A percentile compares a stretch with the other conserved stretches of the same genome.
phyloP scores from a whole-genome alignment of 2,329 filamentous ascomycete species.

The Colletotrichum gigasporum region DNA sequence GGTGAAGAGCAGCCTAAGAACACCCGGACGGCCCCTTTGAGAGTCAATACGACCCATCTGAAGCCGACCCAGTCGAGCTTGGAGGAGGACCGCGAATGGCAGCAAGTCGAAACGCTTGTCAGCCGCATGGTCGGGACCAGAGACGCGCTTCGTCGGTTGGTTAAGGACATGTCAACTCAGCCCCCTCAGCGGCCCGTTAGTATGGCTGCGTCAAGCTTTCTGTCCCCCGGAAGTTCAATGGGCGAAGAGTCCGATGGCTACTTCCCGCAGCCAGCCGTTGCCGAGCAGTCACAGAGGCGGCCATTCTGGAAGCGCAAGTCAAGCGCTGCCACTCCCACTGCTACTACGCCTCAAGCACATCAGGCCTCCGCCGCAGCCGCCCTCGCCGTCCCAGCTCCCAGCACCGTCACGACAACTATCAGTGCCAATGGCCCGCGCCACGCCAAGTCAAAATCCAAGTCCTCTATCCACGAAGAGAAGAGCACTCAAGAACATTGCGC shows the following conservation, averaged over 20 bases:
- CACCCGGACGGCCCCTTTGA: constrained; percentile 37
- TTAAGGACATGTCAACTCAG: constrained; percentile 85
- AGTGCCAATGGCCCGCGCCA: constrained; percentile 43
- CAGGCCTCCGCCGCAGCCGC: constrained; percentile 50
- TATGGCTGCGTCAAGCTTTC: constrained; percentile 45
- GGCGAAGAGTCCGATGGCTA: constrained; percentile 64
- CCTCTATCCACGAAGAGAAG: constrained; percentile 62
- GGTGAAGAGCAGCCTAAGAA: constrained; percentile 21
- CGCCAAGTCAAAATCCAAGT: constrained; percentile 47
- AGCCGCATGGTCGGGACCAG: constrained; percentile 87
- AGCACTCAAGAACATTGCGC: constrained; percentile 85
- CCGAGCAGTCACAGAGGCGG: constrained; percentile 62
- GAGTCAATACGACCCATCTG: constrained; percentile 38
- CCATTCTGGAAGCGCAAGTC: constrained; percentile 95
- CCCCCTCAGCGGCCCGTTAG: constrained; percentile 62
- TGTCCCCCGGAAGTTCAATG: constrained; percentile 44
- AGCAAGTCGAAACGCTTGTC: constrained; percentile 84
- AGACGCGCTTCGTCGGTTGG: constrained; percentile 86
- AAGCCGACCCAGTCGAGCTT: constrained; percentile 44
- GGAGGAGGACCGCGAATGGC: constrained; percentile 85
- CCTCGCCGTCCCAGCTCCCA: constrained; percentile 53
- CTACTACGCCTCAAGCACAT: constrained; percentile 49
- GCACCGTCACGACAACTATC: constrained; percentile 41
- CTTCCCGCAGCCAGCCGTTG: constrained; percentile 48
- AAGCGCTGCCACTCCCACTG: constrained; percentile 66